Conservation (phyloP, 129 eudicot genomes). For the Flaveria sonorensis region DNA sequence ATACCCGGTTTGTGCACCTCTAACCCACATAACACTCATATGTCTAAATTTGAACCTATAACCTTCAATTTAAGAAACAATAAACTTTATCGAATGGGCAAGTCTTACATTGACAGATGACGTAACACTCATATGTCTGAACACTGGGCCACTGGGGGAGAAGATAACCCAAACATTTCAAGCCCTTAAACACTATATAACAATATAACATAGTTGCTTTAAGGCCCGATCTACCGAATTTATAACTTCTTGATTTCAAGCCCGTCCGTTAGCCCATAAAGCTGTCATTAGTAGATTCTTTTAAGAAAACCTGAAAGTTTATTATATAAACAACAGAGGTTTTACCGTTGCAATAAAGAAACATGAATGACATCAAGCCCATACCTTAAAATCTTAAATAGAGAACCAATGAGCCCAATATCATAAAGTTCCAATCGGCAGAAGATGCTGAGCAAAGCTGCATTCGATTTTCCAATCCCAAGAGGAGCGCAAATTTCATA, state of each 20-base stretch:
- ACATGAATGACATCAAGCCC: background rate
- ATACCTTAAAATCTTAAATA: slow-evolving; percentile 55
- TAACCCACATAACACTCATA: too few species aligned
- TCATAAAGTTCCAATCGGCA: too few species aligned
- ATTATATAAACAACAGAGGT: background rate
- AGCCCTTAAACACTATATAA: slow-evolving; percentile 50
- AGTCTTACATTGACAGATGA: too few species aligned
- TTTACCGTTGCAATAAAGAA: too few species aligned
- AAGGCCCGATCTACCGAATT: slow-evolving; percentile 33
- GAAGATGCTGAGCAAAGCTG: too few species aligned
- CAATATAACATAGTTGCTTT: slow-evolving; percentile 27
- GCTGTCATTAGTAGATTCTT: slow-evolving; percentile 50
- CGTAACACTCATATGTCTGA: slow-evolving; percentile 34
- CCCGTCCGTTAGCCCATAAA: slow-evolving; percentile 42
- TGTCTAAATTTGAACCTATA: too few species aligned
- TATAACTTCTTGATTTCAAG: slow-evolving; percentile 45
- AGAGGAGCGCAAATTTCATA: too few species aligned
- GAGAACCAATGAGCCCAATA: slow-evolving; percentile 70
- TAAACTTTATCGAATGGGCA: too few species aligned
- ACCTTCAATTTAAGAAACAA: too few species aligned
- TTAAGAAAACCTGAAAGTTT: slow-evolving; percentile 56
- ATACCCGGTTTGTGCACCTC: too few species aligned
- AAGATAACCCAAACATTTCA: slow-evolving; percentile 64
- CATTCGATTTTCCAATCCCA: too few species aligned
- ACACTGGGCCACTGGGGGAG: slow-evolving; percentile 39